Percentiles rank a stretch among this genome's conserved stretches.
Evolutionary conservation across 352 stramenopile species (phyloP).

Genomic region (Globisporangium canariense): DNA sequence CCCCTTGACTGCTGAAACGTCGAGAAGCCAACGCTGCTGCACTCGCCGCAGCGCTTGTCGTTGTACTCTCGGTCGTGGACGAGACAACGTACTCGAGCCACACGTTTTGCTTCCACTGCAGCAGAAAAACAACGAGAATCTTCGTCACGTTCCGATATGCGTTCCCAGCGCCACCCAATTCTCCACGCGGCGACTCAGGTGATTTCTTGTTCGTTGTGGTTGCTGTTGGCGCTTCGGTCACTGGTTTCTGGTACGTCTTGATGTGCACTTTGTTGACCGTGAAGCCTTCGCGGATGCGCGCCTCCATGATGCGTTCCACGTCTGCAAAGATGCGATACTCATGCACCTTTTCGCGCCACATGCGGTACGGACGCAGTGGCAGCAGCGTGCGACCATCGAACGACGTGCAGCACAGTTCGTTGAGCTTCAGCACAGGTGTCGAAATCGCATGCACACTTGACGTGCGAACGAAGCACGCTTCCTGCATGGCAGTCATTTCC

Average conservation of each 20-base stretch:
- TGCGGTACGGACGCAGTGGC: constrained; percentile 69
- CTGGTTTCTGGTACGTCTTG: constrained; percentile 40
- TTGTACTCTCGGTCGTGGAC: constrained; percentile 48
- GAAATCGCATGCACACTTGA: constrained; percentile 72
- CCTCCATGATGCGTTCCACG: constrained; percentile 79
- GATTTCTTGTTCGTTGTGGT: constrained; percentile 8
- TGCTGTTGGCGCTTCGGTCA: constrained; percentile 18
- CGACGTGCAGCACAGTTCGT: constrained; percentile 65
- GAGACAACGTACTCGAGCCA: constrained; percentile 88
- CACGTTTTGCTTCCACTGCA: constrained; percentile 88
- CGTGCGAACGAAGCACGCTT: constrained; percentile 54
- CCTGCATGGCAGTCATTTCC: constrained; percentile 63
- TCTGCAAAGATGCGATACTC: constrained; percentile 85
- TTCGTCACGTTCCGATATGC: constrained; percentile 43
- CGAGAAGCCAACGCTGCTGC: neutral
- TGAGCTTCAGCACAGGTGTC: constrained; percentile 57
- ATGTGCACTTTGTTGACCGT: constrained; percentile 77
- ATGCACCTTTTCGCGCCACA: constrained; percentile 88
- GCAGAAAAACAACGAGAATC: constrained; percentile 75
- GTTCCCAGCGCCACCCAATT: constrained; percentile 7
- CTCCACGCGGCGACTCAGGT: constrained; percentile 11
- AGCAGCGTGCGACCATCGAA: constrained; percentile 63
- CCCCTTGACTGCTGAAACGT: constrained; percentile 10
- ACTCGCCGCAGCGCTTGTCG: constrained; percentile 1
- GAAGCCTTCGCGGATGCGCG: constrained; percentile 79